Evolutionary conservation across 139 green algal genomes (phyloP).

Genomic region (Picochlorum costavermella): DNA sequence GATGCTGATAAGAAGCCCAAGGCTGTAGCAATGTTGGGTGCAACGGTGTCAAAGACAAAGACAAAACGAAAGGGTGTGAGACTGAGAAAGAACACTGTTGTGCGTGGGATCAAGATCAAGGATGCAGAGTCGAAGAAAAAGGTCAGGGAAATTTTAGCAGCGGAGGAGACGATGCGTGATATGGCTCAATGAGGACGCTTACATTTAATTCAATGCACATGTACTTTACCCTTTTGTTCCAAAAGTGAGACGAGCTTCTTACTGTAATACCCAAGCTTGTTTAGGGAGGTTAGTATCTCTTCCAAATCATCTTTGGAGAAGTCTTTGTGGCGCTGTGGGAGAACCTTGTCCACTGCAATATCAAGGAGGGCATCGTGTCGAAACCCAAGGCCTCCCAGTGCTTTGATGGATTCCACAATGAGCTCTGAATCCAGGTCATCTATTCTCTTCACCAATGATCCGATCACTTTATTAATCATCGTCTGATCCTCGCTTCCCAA

Average conservation of each 20-base stretch:
- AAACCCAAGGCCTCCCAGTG: slow-evolving; percentile 21
- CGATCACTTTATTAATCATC: slow-evolving; percentile 17
- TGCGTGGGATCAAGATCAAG: slow-evolving; percentile 23
- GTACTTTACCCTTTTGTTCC: not conserved
- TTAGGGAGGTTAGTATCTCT: slow-evolving; percentile 21
- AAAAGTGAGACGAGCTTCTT: slow-evolving; percentile 21
- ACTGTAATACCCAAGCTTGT: slow-evolving; percentile 33
- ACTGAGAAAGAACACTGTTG: slow-evolving; percentile 23
- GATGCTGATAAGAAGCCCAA: not conserved
- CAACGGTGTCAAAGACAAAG: slow-evolving; percentile 12
- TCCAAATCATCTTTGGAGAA: slow-evolving; percentile 17
- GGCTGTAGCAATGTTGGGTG: not conserved
- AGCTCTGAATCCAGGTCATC: slow-evolving; percentile 13
- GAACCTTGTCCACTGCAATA: slow-evolving; percentile 5
- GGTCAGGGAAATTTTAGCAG: slow-evolving; percentile 25
- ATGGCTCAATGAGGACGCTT: slow-evolving; percentile 2
- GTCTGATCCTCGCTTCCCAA: slow-evolving; percentile 22
- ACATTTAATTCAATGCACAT: not conserved
- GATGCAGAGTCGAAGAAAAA: slow-evolving; percentile 24
- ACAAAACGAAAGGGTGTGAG: slow-evolving; percentile 10
- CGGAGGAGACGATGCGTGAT: slow-evolving; percentile 21
- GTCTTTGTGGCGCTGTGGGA: slow-evolving; percentile 17
- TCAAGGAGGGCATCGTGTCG: slow-evolving; percentile 17
- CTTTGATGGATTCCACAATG: slow-evolving; percentile 20
- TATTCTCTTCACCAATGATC: slow-evolving; percentile 12